phyloP scores from a whole-genome alignment of 2,329 filamentous ascomycete genomes.

The Nemania sp. region DNA sequence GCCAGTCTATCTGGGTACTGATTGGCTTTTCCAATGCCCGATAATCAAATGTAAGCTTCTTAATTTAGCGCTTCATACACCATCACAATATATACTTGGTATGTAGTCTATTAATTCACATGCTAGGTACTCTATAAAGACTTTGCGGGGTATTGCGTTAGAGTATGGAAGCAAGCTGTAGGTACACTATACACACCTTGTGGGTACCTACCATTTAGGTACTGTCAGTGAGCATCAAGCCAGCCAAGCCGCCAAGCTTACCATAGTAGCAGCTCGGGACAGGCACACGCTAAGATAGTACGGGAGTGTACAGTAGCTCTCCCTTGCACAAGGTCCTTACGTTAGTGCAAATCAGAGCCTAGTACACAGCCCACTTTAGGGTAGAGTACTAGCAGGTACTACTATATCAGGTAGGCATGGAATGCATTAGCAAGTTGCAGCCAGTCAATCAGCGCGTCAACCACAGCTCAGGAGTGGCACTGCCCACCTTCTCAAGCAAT shows the following conservation, averaged over 20 bases:
- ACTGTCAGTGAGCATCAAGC: constrained; percentile 6
- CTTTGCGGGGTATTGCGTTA: constrained; percentile 1
- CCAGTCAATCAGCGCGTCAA: background rate
- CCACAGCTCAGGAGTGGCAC: background rate
- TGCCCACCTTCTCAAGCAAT: constrained; percentile 39
- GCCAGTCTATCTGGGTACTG: too few species aligned
- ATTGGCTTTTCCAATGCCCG: too few species aligned
- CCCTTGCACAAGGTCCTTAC: constrained; percentile 13
- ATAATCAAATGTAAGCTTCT: background rate
- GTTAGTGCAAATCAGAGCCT: constrained; percentile 6
- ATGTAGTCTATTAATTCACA: background rate
- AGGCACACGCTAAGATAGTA: constrained; percentile 33
- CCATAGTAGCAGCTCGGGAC: constrained; percentile 37
- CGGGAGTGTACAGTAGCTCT: constrained; percentile 17
- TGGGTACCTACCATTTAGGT: background rate
- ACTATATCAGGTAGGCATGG: background rate
- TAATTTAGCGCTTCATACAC: background rate
- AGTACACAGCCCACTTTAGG: background rate
- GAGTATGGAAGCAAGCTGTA: background rate
- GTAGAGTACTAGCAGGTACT: background rate
- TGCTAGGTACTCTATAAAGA: background rate
- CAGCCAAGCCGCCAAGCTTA: constrained; percentile 32
- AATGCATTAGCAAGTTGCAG: constrained; percentile 10
- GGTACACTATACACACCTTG: too few species aligned
- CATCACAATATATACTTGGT: background rate